Evolutionary conservation across 495 filamentous ascomycete genomes (phyloP).

Genomic region (Penicillium ochrochloron): DNA sequence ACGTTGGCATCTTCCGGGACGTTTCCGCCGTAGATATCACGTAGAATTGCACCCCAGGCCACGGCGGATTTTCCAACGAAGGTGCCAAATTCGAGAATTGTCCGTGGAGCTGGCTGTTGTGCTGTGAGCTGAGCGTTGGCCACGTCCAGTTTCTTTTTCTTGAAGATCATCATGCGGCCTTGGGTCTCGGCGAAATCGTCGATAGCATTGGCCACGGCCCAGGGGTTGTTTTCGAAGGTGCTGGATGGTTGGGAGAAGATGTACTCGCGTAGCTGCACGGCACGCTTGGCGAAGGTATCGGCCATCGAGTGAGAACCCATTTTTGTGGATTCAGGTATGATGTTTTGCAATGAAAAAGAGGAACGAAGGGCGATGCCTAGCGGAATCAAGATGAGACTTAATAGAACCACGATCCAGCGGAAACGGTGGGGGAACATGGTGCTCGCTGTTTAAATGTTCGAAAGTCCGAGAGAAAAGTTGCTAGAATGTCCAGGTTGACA

Average conservation of each 20-base stretch:
- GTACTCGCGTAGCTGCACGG: slow-evolving; percentile 26
- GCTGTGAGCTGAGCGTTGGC: slow-evolving; percentile 19
- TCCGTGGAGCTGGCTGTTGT: slow-evolving; percentile 28
- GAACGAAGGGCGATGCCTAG: slow-evolving; percentile 12
- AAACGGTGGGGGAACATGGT: not conserved
- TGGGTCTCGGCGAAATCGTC: slow-evolving; percentile 26
- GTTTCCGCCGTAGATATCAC: slow-evolving; percentile 28
- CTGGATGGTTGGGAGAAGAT: slow-evolving; percentile 28
- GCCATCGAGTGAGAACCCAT: slow-evolving; percentile 9
- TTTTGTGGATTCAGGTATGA: not conserved
- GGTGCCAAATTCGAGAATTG: slow-evolving; percentile 40
- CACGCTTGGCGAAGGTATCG: slow-evolving; percentile 19
- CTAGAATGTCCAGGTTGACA: not conserved
- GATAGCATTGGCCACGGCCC: slow-evolving; percentile 29
- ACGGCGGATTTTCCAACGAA: slow-evolving; percentile 41
- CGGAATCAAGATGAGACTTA: slow-evolving; percentile 8
- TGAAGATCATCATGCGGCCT: slow-evolving; percentile 37
- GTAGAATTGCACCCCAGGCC: slow-evolving; percentile 37
- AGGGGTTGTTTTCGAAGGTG: slow-evolving; percentile 30
- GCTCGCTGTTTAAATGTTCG: not conserved
- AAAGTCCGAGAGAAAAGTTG: not conserved
- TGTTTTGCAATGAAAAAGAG: not conserved
- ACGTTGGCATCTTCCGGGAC: slow-evolving; percentile 25
- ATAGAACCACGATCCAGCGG: slow-evolving; percentile 6
- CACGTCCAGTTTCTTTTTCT: slow-evolving; percentile 21